phyloP scores from a whole-genome alignment of 352 stramenopile species.

The Aphanomyces cochlioides region DNA sequence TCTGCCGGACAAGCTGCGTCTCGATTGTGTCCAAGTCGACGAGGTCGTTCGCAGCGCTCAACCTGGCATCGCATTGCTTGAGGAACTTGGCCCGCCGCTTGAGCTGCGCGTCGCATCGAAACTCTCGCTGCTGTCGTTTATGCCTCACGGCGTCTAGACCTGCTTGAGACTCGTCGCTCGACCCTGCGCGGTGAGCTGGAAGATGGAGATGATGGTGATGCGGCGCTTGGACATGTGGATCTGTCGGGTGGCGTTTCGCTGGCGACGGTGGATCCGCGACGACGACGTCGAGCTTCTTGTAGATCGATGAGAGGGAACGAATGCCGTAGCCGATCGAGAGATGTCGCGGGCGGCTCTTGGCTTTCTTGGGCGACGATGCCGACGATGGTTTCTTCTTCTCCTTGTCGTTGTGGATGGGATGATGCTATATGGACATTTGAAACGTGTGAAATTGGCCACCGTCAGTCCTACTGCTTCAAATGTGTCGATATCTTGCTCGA shows the following conservation, averaged over 20 bases:
- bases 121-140: slow-evolving; percentile 28
- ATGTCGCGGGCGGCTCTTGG: slow-evolving; percentile 31
- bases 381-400: slow-evolving; percentile 2
- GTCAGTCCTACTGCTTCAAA: not conserved
- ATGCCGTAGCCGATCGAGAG: slow-evolving; percentile 66
- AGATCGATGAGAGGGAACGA: slow-evolving; percentile 52
- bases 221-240: not conserved
- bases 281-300: slow-evolving; percentile 31
- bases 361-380: not conserved
- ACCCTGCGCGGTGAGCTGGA: slow-evolving; percentile 10
- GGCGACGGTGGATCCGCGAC: not conserved
- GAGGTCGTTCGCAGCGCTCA: slow-evolving; percentile 35
- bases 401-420: not conserved
- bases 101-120: slow-evolving; percentile 27
- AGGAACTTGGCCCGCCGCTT: slow-evolving; percentile 22
- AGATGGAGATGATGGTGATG: slow-evolving; percentile 29
- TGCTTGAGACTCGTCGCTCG: slow-evolving; percentile 17
- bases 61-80: slow-evolving; percentile 32
- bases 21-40: slow-evolving; percentile 44
- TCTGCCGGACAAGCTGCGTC: slow-evolving; percentile 43
- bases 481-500: not conserved
- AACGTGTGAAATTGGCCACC: not conserved
- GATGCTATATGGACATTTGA: not conserved
- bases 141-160: not conserved
- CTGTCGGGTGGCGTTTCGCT: not conserved